A percentile compares a stretch with the other conserved stretches of the same genome.
Conservation (phyloP, 257 asterid genomes). For the Lantana camara region DNA sequence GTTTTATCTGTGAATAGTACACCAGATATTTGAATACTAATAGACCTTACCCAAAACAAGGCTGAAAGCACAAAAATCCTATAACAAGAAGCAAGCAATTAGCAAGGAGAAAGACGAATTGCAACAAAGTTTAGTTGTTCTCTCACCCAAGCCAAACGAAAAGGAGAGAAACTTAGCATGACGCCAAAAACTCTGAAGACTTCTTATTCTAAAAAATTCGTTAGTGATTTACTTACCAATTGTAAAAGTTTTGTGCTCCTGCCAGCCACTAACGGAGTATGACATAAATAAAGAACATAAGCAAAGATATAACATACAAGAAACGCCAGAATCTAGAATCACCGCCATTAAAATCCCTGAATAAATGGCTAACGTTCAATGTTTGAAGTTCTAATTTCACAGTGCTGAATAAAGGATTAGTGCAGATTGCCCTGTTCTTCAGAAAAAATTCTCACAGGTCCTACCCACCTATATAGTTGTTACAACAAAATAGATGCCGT, state of each 20-base stretch:
- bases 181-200: neutral
- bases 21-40: neutral
- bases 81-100: neutral
- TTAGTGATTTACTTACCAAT: neutral
- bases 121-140: neutral
- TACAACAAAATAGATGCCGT: neutral
- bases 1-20: neutral
- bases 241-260: neutral
- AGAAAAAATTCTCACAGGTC: constrained; percentile 9
- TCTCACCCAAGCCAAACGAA: neutral
- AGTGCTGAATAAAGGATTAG: neutral
- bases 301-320: neutral
- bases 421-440: neutral
- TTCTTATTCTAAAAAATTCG: neutral
- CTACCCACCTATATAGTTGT: constrained; percentile 9
- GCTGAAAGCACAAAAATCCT: neutral
- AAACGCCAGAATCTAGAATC: neutral
- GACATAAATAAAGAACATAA: neutral
- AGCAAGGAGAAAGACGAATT: neutral
- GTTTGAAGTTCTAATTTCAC: neutral
- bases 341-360: neutral
- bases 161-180: constrained; percentile 3
- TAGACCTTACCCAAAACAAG: neutral
- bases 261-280: neutral
- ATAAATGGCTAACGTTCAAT: neutral